phyloP scores from a whole-genome alignment of 495 filamentous ascomycete genomes.

The Annulohypoxylon nitens region DNA sequence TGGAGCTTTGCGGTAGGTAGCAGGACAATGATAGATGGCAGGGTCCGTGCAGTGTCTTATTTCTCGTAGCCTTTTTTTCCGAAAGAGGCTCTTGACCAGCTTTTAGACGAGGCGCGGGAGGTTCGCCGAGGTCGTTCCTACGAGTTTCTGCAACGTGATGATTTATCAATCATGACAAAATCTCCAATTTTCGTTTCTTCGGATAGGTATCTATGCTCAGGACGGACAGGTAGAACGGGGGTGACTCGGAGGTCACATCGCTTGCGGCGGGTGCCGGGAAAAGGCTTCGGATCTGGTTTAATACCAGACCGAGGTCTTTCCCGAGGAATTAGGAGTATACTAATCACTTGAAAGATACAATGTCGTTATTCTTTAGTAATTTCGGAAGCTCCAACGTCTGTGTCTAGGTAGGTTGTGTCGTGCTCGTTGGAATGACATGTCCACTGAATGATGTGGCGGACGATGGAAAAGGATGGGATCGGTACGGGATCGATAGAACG shows the following conservation, averaged over 20 bases:
- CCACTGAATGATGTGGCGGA: slow-evolving; percentile 21
- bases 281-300: slow-evolving; percentile 19
- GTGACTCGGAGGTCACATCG: slow-evolving; percentile 14
- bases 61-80: not conserved
- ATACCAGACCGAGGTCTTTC: slow-evolving; percentile 4
- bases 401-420: not conserved
- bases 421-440: slow-evolving; percentile 22
- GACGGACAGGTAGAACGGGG: not conserved
- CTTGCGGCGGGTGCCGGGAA: slow-evolving; percentile 22
- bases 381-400: not conserved
- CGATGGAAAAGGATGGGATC: slow-evolving; percentile 7
- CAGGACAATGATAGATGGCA: not conserved
- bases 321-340: slow-evolving; percentile 2
- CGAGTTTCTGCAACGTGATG: not conserved
- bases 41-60: not conserved
- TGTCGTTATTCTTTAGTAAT: slow-evolving; percentile 16
- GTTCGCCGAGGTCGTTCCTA: not conserved
- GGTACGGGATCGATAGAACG: slow-evolving; percentile 18
- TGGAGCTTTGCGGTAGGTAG: not conserved
- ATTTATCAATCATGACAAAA: slow-evolving; percentile 13
- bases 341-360: not conserved
- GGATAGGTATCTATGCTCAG: not conserved
- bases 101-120: not conserved
- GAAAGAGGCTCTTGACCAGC: not conserved
- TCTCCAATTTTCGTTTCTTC: slow-evolving; percentile 10